phyloP scores from a whole-genome alignment of 202 grass and related monocot genomes.

The Carex sylvatica region DNA sequence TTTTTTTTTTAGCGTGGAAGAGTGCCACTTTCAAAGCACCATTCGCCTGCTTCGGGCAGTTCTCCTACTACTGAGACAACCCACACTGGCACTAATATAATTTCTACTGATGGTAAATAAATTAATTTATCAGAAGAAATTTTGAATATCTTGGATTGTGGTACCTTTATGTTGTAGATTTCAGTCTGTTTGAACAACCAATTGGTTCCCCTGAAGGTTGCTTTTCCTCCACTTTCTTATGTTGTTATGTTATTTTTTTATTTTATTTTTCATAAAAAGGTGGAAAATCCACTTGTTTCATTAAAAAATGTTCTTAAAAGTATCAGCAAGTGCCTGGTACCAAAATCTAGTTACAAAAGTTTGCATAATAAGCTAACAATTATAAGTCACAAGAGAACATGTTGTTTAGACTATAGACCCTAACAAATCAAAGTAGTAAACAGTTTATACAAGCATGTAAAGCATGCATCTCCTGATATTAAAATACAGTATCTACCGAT shows the following conservation, averaged over 20 bases:
- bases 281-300: not conserved
- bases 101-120: conserved; percentile 10
- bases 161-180: not conserved
- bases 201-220: not conserved
- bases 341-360: not conserved
- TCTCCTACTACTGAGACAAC: not conserved
- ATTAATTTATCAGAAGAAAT: not conserved
- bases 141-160: not conserved
- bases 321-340: not conserved
- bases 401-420: not conserved
- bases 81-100: not conserved
- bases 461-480: not conserved
- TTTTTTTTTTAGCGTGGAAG: not conserved
- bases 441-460: not conserved
- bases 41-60: not conserved
- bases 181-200: not conserved
- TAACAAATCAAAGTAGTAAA: not conserved
- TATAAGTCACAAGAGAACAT: not conserved
- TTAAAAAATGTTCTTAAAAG: not conserved
- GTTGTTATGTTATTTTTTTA: not conserved
- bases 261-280: not conserved
- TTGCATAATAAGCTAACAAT: not conserved
- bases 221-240: not conserved
- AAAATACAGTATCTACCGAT: not conserved
- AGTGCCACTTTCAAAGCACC: not conserved